Evolutionary conservation across 805 yeast species (phyloP).

Genomic region (Candida pseudoglaebosa): DNA sequence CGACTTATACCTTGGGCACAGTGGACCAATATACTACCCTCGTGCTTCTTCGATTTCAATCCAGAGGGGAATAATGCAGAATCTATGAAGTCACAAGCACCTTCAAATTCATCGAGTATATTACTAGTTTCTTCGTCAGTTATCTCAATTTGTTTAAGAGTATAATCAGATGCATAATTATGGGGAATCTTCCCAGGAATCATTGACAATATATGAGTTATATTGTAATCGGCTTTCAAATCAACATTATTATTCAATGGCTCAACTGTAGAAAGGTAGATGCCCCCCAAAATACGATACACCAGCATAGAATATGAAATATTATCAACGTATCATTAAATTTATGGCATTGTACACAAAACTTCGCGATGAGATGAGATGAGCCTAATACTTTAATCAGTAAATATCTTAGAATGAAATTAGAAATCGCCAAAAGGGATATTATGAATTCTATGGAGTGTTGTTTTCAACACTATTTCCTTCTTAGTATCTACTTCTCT

Average conservation of each 20-base stretch:
- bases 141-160: constrained; percentile 57
- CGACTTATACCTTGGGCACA: constrained; percentile 53
- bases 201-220: constrained; percentile 71
- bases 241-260: constrained; percentile 57
- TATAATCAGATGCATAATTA: constrained; percentile 42
- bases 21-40: constrained; percentile 46
- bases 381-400: too few relatives aligned
- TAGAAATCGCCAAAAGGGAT: too few relatives aligned
- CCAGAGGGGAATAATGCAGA: constrained; percentile 44
- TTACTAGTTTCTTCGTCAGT: constrained; percentile 71
- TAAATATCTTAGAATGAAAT: too few relatives aligned
- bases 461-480: too few relatives aligned
- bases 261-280: constrained; percentile 70
- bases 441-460: too few relatives aligned
- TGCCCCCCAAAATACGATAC: constrained; percentile 70
- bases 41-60: constrained; percentile 21
- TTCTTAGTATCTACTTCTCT: not conserved
- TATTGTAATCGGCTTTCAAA: constrained; percentile 46
- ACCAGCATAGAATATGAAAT: constrained; percentile 14
- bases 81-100: constrained; percentile 64
- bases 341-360: not conserved
- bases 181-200: constrained; percentile 61
- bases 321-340: not conserved
- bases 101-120: constrained; percentile 58
- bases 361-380: constrained; percentile 8